phyloP scores from a whole-genome alignment of 192 early-diverging fungal genomes.

The Podila verticillata region DNA sequence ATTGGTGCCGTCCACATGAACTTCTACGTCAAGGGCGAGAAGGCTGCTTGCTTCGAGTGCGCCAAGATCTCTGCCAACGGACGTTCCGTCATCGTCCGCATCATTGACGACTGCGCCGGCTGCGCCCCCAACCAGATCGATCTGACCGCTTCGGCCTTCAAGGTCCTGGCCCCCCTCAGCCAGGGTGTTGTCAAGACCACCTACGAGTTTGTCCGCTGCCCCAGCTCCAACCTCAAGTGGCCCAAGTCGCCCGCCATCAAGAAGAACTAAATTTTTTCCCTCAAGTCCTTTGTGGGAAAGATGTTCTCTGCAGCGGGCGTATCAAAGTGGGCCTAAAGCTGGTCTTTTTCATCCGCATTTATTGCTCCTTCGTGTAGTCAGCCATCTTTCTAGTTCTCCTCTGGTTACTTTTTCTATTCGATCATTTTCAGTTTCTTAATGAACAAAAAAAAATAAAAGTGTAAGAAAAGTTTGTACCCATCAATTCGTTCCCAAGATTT shows the following conservation, averaged over 20 bases:
- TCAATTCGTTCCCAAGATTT: too few species aligned
- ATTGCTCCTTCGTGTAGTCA: too few species aligned
- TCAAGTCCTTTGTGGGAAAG: not conserved
- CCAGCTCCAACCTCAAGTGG: conserved; percentile 22
- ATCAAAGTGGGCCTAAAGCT: too few species aligned
- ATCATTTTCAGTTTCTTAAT: not conserved
- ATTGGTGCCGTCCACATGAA: conserved; percentile 45
- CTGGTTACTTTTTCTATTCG: not conserved
- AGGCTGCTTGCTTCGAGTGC: conserved; percentile 44
- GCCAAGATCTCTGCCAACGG: conserved; percentile 24
- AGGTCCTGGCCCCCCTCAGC: conserved; percentile 13
- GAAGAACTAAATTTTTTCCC: conserved; percentile 12
- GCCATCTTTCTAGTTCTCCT: too few species aligned
- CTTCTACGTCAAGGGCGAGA: conserved; percentile 11
- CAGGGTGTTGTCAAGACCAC: conserved; percentile 31
- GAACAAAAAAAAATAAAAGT: not conserved
- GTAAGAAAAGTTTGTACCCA: too few species aligned
- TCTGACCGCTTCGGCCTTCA: conserved; percentile 46
- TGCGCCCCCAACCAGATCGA: conserved; percentile 46
- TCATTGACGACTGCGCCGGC: conserved; percentile 48
- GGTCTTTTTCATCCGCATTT: too few species aligned
- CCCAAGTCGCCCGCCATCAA: conserved; percentile 30
- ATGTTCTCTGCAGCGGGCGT: too few species aligned
- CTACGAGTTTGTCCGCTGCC: conserved; percentile 45
- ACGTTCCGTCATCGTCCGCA: conserved; percentile 30